These are phyloP conservation scores for Stellera chamaejasme DNA, from an alignment of 345 rosid genomes.

Conservation along the genomic window DNA sequence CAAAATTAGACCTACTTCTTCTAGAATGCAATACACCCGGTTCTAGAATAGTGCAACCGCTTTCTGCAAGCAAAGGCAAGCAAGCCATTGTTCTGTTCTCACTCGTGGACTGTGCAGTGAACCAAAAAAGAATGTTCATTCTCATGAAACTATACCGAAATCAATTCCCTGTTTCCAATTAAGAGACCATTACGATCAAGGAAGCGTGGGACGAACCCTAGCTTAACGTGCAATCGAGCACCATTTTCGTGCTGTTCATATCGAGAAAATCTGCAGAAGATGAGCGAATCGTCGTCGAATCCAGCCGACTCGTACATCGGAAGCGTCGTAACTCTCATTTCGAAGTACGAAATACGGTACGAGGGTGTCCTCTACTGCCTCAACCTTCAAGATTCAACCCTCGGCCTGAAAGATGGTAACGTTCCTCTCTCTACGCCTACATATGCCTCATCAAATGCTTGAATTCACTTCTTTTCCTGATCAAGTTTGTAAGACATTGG, in stretches of 20 bases:
- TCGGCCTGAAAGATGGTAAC: conserved; percentile 36
- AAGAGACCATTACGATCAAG: neutral
- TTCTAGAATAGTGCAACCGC: too few species aligned
- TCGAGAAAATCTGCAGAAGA: conserved; percentile 12
- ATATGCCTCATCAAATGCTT: neutral
- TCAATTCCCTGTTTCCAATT: neutral
- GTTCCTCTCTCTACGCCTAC: neutral
- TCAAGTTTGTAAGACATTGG: too few species aligned
- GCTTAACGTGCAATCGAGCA: neutral
- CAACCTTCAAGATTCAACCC: conserved; percentile 22
- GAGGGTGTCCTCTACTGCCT: conserved; percentile 30
- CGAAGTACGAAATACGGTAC: conserved; percentile 36
- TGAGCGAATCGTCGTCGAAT: conserved; percentile 11
- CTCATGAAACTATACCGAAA: too few species aligned
- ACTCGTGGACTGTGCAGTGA: too few species aligned
- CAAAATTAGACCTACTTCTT: too few species aligned
- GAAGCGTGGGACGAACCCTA: neutral
- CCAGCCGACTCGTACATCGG: conserved; percentile 26
- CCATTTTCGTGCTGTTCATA: conserved; percentile 1
- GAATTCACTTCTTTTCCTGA: neutral
- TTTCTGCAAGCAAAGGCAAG: too few species aligned
- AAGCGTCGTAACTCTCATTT: conserved; percentile 27
- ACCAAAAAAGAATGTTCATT: too few species aligned
- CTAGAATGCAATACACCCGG: too few species aligned
- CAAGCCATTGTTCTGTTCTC: too few species aligned